Evolutionary conservation across 768 basidiomycete species (phyloP), one percentile per base, ranked within the genome.

Genomic region (Tricholoma saponaceum): DNA sequence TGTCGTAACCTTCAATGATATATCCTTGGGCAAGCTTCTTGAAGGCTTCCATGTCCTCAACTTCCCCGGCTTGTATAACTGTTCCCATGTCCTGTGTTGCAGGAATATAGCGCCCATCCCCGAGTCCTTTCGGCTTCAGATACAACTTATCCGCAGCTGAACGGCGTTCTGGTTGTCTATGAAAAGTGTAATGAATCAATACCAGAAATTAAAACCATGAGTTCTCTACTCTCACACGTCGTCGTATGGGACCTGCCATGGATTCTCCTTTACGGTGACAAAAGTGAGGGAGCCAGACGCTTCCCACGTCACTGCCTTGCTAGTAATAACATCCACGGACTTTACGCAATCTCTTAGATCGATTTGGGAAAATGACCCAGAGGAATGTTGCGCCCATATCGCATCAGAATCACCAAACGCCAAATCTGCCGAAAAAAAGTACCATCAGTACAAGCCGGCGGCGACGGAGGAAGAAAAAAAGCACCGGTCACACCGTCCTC

Each of bases 401-500:
- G 83, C 79, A 70, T 92, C 84, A 0, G 88, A 82, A 64, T 87
- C 86, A 0, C 79, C 77, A 65, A 91, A 92, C 22, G 75, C 78
- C 25, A 89, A 73, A 63, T 91, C 92, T 93, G 58, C 7, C 22
- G n/a, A n/a, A n/a, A 55, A 44, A 55, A 53, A 51, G 25, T 10
- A 52, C 13, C 23, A 59, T 46, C 20, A 37, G 53, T 18, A 32
- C 32, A 35, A n/a, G 33, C n/a, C 8, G 23, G 30, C 13, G 13
- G 23, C 32, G 5, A 20, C 7, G 44, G 25, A 33, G n/a, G 37
- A 20, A n/a, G 28, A 12, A 44, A 51, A 58, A 35, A n/a, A 55
- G 22, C 61, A 92, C 92, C 92, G 12, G 86, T 86, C 3, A 89
- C 83, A 22, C 86, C 85, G 5, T 90, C 88, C 58, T 93, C 91